Conservation (phyloP, 2,329 filamentous ascomycete genomes). For the Aspergillus intermedius region DNA sequence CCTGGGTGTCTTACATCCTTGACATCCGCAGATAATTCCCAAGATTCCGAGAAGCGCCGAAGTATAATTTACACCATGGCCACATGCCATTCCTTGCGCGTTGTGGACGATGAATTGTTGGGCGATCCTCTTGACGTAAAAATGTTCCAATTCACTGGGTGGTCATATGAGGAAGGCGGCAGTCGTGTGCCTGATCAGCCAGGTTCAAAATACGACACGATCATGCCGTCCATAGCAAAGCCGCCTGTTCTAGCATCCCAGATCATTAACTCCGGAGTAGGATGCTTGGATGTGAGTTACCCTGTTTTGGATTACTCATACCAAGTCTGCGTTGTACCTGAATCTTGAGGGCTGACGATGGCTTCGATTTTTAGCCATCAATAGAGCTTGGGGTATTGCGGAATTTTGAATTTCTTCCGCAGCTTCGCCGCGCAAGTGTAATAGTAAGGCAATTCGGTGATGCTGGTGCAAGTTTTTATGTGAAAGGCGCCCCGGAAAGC, state of each 20-base stretch:
- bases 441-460: conserved; percentile 83
- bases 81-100: conserved; percentile 85
- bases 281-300: conserved; percentile 12
- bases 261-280: conserved; percentile 11
- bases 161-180: conserved; percentile 80
- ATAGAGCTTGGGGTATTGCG: conserved; percentile 87
- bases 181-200: conserved; percentile 58
- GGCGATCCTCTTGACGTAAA: conserved; percentile 94
- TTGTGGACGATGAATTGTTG: conserved; percentile 80
- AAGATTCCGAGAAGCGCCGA: conserved; percentile 56
- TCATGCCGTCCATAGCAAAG: conserved; percentile 71
- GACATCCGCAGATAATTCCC: conserved; percentile 50
- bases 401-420: conserved; percentile 90
- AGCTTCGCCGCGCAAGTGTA: conserved; percentile 85
- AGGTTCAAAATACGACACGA: conserved; percentile 70
- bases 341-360: neutral
- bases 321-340: neutral
- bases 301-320: neutral
- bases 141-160: conserved; percentile 96
- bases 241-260: conserved; percentile 58
- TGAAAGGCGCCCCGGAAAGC: conserved; percentile 93
- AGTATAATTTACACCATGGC: conserved; percentile 90
- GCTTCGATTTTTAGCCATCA: conserved; percentile 28
- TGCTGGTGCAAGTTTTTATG: conserved; percentile 77
- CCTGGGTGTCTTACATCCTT: conserved; percentile 50